A percentile compares a stretch with the other conserved stretches of the same genome.
Evolutionary conservation across 2,329 filamentous ascomycete species (phyloP).

Genomic region (Aspergillus hiratsukae): DNA sequence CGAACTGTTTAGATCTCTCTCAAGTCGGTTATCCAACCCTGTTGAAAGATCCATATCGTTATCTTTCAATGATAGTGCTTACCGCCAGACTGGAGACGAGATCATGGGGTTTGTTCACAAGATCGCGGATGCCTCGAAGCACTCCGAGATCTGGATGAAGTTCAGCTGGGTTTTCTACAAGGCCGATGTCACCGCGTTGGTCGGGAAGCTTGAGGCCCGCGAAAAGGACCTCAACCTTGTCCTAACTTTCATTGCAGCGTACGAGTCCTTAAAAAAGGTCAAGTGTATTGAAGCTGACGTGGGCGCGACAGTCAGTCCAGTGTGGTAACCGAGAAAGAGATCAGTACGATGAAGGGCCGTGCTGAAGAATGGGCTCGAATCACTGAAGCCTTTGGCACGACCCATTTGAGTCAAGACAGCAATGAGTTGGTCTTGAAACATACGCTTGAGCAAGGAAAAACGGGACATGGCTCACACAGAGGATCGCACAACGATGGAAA

Average conservation of each 20-base stretch:
- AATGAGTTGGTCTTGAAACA: background rate
- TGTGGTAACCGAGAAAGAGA: conserved; percentile 1
- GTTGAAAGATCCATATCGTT: background rate
- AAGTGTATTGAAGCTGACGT: background rate
- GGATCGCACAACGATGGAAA: background rate
- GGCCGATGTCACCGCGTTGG: background rate
- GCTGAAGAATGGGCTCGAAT: background rate
- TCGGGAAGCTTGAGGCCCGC: background rate
- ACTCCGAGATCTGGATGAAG: conserved; percentile 2
- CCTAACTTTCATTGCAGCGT: conserved; percentile 3
- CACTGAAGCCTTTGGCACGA: background rate
- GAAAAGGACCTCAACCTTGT: conserved; percentile 1
- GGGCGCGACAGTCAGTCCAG: background rate
- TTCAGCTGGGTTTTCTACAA: conserved; percentile 2
- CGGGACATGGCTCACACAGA: background rate
- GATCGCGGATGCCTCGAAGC: background rate
- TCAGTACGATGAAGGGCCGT: background rate
- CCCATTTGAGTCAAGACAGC: background rate
- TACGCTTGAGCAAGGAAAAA: background rate
- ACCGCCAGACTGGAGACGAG: background rate
- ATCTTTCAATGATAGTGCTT: conserved; percentile 1
- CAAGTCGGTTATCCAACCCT: background rate
- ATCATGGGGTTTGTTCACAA: conserved; percentile 1
- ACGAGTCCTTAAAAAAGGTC: background rate
- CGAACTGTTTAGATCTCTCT: background rate